These are phyloP conservation scores for Dillenia suffruticosa DNA, from an alignment of 164 flowering plant species.

Conservation along the genomic window DNA sequence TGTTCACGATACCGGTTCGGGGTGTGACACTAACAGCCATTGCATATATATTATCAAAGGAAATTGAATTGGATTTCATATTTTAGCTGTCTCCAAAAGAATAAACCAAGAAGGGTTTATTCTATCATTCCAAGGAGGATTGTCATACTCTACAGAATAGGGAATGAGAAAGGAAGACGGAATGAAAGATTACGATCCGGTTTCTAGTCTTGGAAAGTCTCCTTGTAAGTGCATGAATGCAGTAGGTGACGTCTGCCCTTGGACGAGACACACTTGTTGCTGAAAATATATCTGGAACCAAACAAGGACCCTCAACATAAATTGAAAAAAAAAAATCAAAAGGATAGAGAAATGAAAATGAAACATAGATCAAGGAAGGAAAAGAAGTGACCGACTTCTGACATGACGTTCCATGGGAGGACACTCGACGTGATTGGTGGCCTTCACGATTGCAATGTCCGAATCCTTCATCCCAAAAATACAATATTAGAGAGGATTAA, in stretches of 20 bases:
- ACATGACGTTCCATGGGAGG: slow-evolving; percentile 84
- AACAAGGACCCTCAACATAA: neutral
- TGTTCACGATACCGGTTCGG: no score
- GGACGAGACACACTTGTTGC: slow-evolving; percentile 74
- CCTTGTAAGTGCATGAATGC: slow-evolving; percentile 82
- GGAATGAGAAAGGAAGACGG: neutral
- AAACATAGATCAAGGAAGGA: neutral
- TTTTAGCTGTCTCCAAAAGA: no score
- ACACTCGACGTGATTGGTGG: slow-evolving; percentile 79
- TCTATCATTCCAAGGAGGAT: neutral
- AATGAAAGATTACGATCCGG: slow-evolving; percentile 63
- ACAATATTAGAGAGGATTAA: neutral
- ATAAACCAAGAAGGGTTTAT: no score
- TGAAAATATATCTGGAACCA: slow-evolving; percentile 54
- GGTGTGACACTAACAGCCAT: no score
- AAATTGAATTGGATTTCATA: no score
- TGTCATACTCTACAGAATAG: no score
- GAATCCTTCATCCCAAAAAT: slow-evolving; percentile 41
- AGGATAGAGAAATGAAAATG: neutral
- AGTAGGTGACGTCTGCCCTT: slow-evolving; percentile 91
- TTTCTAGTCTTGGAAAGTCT: slow-evolving; percentile 76
- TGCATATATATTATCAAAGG: no score
- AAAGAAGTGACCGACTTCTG: slow-evolving; percentile 45
- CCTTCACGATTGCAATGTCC: slow-evolving; percentile 82
- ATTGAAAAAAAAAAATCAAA: neutral